Evolutionary conservation across 2,329 filamentous ascomycete genomes (phyloP), one percentile per base, ranked within the genome.

Genomic region (Colletotrichum costaricense): DNA sequence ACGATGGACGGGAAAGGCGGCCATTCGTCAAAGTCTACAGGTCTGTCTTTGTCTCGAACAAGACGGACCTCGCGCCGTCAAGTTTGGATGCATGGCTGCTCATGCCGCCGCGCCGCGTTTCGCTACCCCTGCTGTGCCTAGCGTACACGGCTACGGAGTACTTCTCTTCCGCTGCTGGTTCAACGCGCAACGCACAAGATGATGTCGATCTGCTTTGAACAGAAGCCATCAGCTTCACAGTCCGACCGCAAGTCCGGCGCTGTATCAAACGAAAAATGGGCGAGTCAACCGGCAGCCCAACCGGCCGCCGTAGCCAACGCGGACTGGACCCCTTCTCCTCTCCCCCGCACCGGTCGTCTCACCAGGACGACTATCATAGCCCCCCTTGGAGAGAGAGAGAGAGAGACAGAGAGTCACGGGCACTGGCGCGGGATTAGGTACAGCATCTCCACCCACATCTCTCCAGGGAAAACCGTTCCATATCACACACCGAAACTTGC

Each of bases 401-500:
- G 42, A 46, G 38, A 42, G 38, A 42, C 14, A 49, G 42, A 49
- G 42, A 46, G 42, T 49, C 42, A 49, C 16, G 63, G 26, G 56
- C 26, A n/a, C 57, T 49, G 42, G 42, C 16, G 42, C 42, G 19
- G 42, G 42, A 49, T 49, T n/a, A 49, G 42, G 19, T 49, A 49
- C 55, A 22, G 35, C n/a, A 12, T 26, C 54, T 38, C 52, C 33
- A 46, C 33, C 35, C 63, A 42, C 54, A 26, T 42, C 16, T 62
- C 33, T 59, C n/a, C 69, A 69, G 66, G 67, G 67, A 63, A 73
- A 54, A 65, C 35, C 67, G 60, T 60, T 73, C 67, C 22, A 60
- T 26, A 12, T 11, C n/a, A 56, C 68, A 63, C 72, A 74, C 72
- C 68, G 68, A 74, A 72, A 74, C 62, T 72, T 58, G 62, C 62